These are phyloP conservation scores for Rhododendron simsii DNA, from an alignment of 148 eudicot species.

Conservation along the genomic window DNA sequence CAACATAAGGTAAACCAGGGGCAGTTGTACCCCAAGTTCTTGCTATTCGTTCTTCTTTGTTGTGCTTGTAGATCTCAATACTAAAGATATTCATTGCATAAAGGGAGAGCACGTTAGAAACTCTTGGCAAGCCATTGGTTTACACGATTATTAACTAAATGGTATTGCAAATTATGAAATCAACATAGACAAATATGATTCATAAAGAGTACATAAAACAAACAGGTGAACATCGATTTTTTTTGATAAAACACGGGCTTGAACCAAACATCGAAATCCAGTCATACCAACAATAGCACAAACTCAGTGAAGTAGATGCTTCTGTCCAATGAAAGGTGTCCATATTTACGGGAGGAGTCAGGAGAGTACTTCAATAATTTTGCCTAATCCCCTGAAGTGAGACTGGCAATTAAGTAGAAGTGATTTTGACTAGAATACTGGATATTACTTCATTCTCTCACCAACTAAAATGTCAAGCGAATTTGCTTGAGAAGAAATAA, in stretches of 20 bases:
- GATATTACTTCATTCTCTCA: background rate
- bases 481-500: background rate
- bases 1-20: conserved; percentile 82
- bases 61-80: conserved; percentile 92
- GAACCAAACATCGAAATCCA: background rate
- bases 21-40: conserved; percentile 97
- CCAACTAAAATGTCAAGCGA: background rate
- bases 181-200: background rate
- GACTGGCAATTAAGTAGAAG: background rate
- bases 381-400: background rate
- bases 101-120: background rate
- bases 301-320: background rate
- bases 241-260: background rate
- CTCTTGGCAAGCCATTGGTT: background rate
- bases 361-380: background rate
- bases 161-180: background rate
- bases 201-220: background rate
- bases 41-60: conserved; percentile 89
- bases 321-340: background rate
- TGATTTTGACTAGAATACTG: background rate
- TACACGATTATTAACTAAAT: background rate
- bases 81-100: conserved; percentile 26
- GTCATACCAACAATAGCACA: background rate
- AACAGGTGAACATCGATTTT: background rate
- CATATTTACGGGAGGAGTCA: background rate